phyloP scores from a whole-genome alignment of 768 basidiomycete genomes.

The Scleroderma bovista region DNA sequence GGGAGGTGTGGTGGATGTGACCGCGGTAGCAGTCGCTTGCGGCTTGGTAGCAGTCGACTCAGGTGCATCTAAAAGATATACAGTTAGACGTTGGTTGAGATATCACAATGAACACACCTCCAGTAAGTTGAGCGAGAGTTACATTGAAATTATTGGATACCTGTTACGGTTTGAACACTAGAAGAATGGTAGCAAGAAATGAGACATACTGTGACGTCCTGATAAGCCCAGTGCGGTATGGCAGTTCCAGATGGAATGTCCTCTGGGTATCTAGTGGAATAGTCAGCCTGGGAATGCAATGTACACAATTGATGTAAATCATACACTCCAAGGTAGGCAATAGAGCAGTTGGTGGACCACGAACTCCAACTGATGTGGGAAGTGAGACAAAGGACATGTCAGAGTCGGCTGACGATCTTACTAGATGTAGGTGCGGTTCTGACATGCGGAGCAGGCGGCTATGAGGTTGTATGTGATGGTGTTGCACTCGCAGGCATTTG shows the following conservation, averaged over 20 bases:
- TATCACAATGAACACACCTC: constrained; percentile 13
- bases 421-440: constrained; percentile 37
- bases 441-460: constrained; percentile 55
- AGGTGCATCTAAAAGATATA: constrained; percentile 28
- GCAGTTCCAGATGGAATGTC: constrained; percentile 43
- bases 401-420: constrained; percentile 11
- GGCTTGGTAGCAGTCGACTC: constrained; percentile 38
- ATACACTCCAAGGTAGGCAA: constrained; percentile 24
- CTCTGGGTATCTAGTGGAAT: constrained; percentile 36
- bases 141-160: constrained; percentile 35
- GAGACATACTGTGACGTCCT: constrained; percentile 43
- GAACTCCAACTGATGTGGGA: constrained; percentile 40
- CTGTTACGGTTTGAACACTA: constrained; percentile 17
- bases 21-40: constrained; percentile 20
- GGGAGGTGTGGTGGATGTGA: constrained; percentile 10
- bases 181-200: not conserved
- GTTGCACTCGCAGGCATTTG: constrained; percentile 46
- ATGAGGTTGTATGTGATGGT: constrained; percentile 51
- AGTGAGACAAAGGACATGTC: constrained; percentile 3
- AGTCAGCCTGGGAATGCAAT: not conserved
- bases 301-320: constrained; percentile 2
- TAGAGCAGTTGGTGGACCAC: constrained; percentile 46
- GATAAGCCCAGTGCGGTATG: constrained; percentile 61
- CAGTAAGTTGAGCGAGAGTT: constrained; percentile 30
- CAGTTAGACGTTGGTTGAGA: not conserved